Conservation (phyloP, 305 asterid species). For the Monarda citriodora region DNA sequence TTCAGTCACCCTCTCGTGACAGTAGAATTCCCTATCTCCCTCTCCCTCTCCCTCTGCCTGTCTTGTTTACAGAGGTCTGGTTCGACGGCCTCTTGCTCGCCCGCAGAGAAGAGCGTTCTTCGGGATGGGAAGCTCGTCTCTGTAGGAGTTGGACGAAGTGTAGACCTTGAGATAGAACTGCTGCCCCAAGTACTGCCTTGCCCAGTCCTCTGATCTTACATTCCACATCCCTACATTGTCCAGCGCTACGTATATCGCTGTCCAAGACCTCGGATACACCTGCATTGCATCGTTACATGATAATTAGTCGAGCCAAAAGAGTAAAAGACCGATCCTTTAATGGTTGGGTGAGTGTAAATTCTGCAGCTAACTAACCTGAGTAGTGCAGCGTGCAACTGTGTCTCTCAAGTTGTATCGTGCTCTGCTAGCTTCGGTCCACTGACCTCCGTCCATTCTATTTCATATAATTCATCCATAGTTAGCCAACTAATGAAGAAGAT, state of each 20-base stretch:
- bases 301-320: background rate
- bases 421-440: slow-evolving; percentile 82
- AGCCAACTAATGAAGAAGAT: background rate
- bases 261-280: slow-evolving; percentile 93
- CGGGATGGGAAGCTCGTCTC: slow-evolving; percentile 93
- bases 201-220: slow-evolving; percentile 92
- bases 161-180: slow-evolving; percentile 83
- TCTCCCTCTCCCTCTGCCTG: background rate
- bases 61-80: slow-evolving; percentile 56
- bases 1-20: slow-evolving; percentile 82
- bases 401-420: slow-evolving; percentile 68
- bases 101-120: slow-evolving; percentile 87
- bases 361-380: slow-evolving; percentile 53
- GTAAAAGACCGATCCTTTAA: background rate
- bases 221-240: slow-evolving; percentile 99
- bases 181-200: slow-evolving; percentile 89
- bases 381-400: slow-evolving; percentile 75
- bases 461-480: slow-evolving; percentile 8
- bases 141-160: slow-evolving; percentile 52
- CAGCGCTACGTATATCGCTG: slow-evolving; percentile 74
- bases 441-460: slow-evolving; percentile 84
- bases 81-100: slow-evolving; percentile 65
- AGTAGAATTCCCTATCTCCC: background rate
- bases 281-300: slow-evolving; percentile 17
- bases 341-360: background rate